Base-by-base conservation (phyloP, 108 stramenopile species). In the Pseudonitzschia pungens region DNA sequence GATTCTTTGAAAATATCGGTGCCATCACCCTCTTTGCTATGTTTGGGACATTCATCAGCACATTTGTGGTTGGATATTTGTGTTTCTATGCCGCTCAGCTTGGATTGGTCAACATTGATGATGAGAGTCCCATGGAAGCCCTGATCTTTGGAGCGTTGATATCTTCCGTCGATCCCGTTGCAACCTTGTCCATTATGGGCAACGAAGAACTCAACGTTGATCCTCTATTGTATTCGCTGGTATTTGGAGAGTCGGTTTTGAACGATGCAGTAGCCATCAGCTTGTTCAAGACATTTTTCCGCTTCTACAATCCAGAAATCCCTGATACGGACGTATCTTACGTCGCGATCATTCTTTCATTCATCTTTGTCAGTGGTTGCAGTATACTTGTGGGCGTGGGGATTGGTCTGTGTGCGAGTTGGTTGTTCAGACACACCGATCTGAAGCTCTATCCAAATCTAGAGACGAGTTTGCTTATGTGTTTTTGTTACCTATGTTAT, bases 211-310 rank as follows among this genome's bases (percentile, higher is more conserved):
- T 96, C 8, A 90, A 96, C 65, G 97, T 97, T 74, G 94, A 98
- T 69, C 92, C 88, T 16, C 81, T 97, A 26, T 82, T 99, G 72
- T 97, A 98, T 79, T 89, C 85, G 53, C 81, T 99, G 53, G 97
- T 98, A 51, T 98, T 99, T 82, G 98, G 98, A 63, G 98, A 99
- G 66, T 84, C 84, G 55, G 97, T 99, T 16, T 81, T 99, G 32
- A 99, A 99, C 74, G 98, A 99, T 83, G 98, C 98, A 10, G 92
- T 99, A 41, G 96, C 97, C 26, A 97, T 99, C 85, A 96, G 97
- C 24, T 73, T 99, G 16, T 99, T 99, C 84, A 90, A 96, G 53
- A 96, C 96, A 6, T 97, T 99, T 73, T 81, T 85, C 22, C 82
- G 84, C 53, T 96, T 84, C 69, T 95, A 95, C 77, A 81, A 86